Evolutionary conservation across 805 yeast genomes (phyloP).

Genomic region (Tanozyma kutaoensis): DNA sequence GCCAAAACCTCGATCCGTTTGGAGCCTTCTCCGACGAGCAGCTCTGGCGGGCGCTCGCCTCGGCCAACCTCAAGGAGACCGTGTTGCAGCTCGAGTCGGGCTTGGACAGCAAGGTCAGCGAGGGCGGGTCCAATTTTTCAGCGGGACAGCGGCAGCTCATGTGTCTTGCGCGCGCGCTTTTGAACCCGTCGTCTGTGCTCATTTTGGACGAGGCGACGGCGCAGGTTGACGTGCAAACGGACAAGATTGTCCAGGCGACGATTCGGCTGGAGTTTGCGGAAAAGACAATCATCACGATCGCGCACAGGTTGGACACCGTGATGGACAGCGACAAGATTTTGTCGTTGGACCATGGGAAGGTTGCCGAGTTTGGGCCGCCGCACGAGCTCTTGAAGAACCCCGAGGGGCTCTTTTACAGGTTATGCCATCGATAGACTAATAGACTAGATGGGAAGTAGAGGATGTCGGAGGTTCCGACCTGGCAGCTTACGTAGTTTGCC

Average conservation of each 20-base stretch:
- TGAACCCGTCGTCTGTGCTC: conserved; percentile 59
- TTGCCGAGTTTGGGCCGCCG: conserved; percentile 72
- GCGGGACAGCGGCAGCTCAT: conserved; percentile 75
- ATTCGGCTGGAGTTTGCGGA: conserved; percentile 60
- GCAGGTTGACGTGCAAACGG: conserved; percentile 82
- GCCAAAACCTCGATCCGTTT: conserved; percentile 86
- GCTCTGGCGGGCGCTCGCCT: conserved; percentile 59
- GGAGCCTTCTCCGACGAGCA: conserved; percentile 9
- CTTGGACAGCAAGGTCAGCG: conserved; percentile 5
- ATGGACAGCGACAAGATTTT: conserved; percentile 74
- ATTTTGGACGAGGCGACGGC: conserved; percentile 83
- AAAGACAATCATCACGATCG: conserved; percentile 77
- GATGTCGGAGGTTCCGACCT: too few species aligned
- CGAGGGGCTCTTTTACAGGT: conserved; percentile 33
- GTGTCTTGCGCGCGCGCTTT: conserved; percentile 71
- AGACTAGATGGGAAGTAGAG: too few species aligned
- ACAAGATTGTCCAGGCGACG: conserved; percentile 65
- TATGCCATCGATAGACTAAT: too few species aligned
- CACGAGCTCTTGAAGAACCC: conserved; percentile 28
- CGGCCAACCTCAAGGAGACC: conserved; percentile 66
- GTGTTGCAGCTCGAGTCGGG: conserved; percentile 13
- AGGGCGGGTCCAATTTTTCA: conserved; percentile 22
- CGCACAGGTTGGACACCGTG: conserved; percentile 79
- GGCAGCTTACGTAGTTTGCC: too few species aligned
- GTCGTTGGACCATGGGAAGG: conserved; percentile 60